Evolutionary conservation across 1,139 yeast genomes (phyloP), one percentile per base, ranked within the genome.

Genomic region (Saccharomyces hybrid): DNA sequence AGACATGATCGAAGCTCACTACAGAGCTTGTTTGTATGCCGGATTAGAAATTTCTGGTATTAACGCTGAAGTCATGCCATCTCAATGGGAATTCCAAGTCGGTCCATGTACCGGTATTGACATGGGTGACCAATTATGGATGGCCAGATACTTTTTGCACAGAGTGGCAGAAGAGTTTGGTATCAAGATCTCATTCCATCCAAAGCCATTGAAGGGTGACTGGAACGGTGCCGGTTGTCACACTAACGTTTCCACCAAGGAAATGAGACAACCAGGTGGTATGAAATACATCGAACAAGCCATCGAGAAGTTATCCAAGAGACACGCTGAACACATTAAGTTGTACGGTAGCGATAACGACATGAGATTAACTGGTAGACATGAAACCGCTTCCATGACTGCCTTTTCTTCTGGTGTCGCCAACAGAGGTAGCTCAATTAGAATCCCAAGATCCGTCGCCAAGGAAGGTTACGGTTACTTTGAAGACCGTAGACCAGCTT

Each of bases 171-270:
- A 93, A 79, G 99, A 93, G 76, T 93, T 93, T 71, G 98, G 96
- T 71, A 95, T 93, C 73, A 91, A 90, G 85, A 91, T 93, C 67
- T 89, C 98, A 51, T 86, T 91, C 86, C 99, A 93, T 82, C 99
- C 99, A 76, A 93, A 93, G 83, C 99, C 97, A 65, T 82, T 90
- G 75, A 83, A 85, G 80, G 99, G 99, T 68, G 98, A 93, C 77
- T 93, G 98, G 98, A 93, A 93, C 76, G 99, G 99, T 80, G 98
- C 99, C 73, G 99, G 99, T 70, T 91, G 98, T 81, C 99, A 93
- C 79, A 93, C 99, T 73, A 93, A 93, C 74, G 98, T 93, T 61
- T 90, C 97, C 53, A 93, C 99, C 68, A 83, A 80, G 76, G 72
- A 71, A 53, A 93, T 91, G 98, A 89, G 99, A 81, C 74, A 73